Conservation (phyloP, 257 asterid species). For the Asclepias syriaca region DNA sequence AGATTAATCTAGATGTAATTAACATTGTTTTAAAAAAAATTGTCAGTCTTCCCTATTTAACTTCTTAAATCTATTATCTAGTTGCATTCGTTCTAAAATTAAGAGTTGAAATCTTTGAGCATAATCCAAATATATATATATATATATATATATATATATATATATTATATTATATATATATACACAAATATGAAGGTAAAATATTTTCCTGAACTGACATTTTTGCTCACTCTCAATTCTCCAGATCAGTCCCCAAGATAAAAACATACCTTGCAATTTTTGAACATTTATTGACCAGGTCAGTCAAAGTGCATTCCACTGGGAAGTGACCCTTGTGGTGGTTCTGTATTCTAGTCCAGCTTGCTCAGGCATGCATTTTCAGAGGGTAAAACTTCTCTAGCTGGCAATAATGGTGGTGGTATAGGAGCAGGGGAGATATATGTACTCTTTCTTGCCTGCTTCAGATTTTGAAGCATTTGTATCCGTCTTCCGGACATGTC, state of each 20-base stretch:
- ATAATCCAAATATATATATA: too few species aligned
- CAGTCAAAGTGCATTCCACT: background rate
- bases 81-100: too few species aligned
- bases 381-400: background rate
- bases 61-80: too few species aligned
- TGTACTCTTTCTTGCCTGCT: background rate
- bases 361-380: background rate
- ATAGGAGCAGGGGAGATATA: background rate
- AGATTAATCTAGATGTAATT: too few species aligned
- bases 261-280: background rate
- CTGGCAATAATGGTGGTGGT: background rate
- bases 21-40: too few species aligned
- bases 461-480: constrained; percentile 80
- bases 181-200: too few species aligned
- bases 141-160: too few species aligned
- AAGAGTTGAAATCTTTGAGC: too few species aligned
- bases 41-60: too few species aligned
- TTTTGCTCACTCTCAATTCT: too few species aligned
- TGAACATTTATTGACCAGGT: background rate
- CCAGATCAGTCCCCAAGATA: background rate
- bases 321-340: background rate
- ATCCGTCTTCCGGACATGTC: constrained; percentile 75
- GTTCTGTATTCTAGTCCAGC: background rate
- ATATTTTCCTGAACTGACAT: too few species aligned
- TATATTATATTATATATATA: too few species aligned